phyloP scores from a whole-genome alignment of 495 filamentous ascomycete species.

The Penicillium canariense region DNA sequence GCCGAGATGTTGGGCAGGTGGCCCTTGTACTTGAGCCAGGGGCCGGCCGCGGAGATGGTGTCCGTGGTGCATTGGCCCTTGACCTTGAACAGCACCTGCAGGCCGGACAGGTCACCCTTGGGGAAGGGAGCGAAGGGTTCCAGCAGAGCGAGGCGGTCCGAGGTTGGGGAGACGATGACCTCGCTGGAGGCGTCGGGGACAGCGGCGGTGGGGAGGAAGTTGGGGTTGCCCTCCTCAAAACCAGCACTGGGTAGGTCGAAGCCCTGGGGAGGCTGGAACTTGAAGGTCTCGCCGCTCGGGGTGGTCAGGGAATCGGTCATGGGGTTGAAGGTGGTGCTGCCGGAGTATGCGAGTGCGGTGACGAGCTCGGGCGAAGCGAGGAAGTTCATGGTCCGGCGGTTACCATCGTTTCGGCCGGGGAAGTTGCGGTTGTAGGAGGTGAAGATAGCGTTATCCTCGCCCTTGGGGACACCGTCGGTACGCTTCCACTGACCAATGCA shows the following conservation, averaged over 20 bases:
- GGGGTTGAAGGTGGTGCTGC: slow-evolving; percentile 93
- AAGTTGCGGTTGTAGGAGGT: slow-evolving; percentile 99
- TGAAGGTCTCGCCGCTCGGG: slow-evolving; percentile 78
- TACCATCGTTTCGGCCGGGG: slow-evolving; percentile 94
- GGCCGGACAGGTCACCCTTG: slow-evolving; percentile 61
- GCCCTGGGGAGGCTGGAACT: slow-evolving; percentile 79
- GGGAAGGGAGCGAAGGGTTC: slow-evolving; percentile 92
- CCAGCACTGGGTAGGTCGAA: slow-evolving; percentile 71
- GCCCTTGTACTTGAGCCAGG: slow-evolving; percentile 99
- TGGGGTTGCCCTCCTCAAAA: slow-evolving; percentile 76
- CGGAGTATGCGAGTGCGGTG: slow-evolving; percentile 91
- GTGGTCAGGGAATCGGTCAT: slow-evolving; percentile 82
- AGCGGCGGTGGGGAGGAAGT: slow-evolving; percentile 69
- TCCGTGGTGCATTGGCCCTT: slow-evolving; percentile 98
- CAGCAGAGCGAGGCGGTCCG: slow-evolving; percentile 82
- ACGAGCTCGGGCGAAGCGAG: slow-evolving; percentile 94
- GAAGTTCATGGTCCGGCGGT: slow-evolving; percentile 97
- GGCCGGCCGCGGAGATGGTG: slow-evolving; percentile 94
- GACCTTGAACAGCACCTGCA: slow-evolving; percentile 83
- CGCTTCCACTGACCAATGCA: slow-evolving; percentile 97
- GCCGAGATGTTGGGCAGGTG: slow-evolving; percentile 95
- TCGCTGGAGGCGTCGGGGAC: slow-evolving; percentile 54
- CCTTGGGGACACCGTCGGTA: slow-evolving; percentile 77
- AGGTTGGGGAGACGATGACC: slow-evolving; percentile 78
- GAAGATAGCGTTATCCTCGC: slow-evolving; percentile 90